A percentile compares a stretch with the other conserved stretches of the same genome.
These are phyloP conservation scores for Conoideocrella luteorostrata DNA, from an alignment of 2,329 filamentous ascomycete genomes.

Conservation along the genomic window DNA sequence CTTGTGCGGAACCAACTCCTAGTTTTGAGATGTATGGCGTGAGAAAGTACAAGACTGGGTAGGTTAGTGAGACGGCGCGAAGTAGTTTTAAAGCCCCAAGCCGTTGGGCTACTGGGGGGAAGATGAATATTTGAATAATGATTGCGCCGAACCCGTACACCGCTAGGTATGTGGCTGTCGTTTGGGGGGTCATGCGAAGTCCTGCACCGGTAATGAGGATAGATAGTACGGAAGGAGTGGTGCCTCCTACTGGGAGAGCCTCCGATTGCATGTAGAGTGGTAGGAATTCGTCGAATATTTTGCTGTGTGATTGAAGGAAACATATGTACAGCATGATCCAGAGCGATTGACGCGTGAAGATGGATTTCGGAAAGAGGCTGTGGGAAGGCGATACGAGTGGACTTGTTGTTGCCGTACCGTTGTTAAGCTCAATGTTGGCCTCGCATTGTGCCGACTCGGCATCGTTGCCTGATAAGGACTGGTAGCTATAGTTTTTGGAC, in stretches of 20 bases:
- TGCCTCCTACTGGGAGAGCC: too few relatives aligned
- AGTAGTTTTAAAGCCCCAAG: neutral
- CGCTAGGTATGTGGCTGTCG: neutral
- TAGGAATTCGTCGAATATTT: neutral
- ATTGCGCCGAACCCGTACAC: neutral
- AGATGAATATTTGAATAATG: neutral
- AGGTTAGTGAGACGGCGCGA: neutral
- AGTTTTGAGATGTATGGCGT: neutral
- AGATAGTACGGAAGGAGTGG: neutral
- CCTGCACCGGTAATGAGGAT: neutral
- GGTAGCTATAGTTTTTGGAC: neutral
- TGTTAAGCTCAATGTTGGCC: neutral
- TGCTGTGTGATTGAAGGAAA: neutral
- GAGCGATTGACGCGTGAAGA: neutral
- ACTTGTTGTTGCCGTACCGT: neutral
- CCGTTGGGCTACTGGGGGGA: neutral
- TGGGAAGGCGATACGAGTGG: too few relatives aligned
- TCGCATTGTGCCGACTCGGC: neutral
- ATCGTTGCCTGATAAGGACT: neutral
- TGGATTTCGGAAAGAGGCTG: neutral
- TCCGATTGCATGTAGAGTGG: neutral
- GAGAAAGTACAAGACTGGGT: neutral
- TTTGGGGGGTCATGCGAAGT: neutral
- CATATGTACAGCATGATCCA: neutral
- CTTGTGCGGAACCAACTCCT: neutral